Percentiles rank a stretch among this genome's conserved stretches.
Evolutionary conservation across 257 asterid species (phyloP).

Genomic region (Solanum arcanum): DNA sequence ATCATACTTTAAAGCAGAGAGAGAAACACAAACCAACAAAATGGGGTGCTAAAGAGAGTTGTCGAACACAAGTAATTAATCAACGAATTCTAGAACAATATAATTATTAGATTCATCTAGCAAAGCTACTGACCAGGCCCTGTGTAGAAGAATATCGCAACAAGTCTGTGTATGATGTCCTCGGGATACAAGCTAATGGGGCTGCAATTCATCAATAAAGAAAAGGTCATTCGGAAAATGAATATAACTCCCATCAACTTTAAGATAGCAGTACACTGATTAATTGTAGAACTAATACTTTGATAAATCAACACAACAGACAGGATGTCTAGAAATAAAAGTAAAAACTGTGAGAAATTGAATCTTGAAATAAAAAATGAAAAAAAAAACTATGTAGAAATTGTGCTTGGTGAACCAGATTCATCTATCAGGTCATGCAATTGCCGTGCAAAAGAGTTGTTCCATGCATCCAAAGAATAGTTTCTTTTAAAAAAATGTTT

Average conservation of each 20-base stretch:
- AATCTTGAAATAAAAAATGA: background rate
- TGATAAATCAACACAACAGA: background rate
- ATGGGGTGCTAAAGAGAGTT: background rate
- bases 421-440: background rate
- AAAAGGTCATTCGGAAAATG: background rate
- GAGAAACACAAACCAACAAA: background rate
- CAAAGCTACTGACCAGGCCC: constrained; percentile 14
- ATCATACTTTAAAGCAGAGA: background rate
- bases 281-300: background rate
- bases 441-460: background rate
- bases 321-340: background rate
- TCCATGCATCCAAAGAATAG: background rate
- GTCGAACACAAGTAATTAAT: background rate
- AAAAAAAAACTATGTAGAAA: background rate
- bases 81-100: background rate
- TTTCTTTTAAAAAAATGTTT: background rate
- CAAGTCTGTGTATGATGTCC: background rate
- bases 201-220: constrained; percentile 7
- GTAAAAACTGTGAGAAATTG: background rate
- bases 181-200: background rate
- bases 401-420: background rate
- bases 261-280: background rate
- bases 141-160: background rate
- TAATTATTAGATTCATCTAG: background rate
- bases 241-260: background rate